Percentiles rank a stretch among this genome's conserved stretches.
Evolutionary conservation across 257 asterid species (phyloP).

Genomic region (Penstemon davidsonii): DNA sequence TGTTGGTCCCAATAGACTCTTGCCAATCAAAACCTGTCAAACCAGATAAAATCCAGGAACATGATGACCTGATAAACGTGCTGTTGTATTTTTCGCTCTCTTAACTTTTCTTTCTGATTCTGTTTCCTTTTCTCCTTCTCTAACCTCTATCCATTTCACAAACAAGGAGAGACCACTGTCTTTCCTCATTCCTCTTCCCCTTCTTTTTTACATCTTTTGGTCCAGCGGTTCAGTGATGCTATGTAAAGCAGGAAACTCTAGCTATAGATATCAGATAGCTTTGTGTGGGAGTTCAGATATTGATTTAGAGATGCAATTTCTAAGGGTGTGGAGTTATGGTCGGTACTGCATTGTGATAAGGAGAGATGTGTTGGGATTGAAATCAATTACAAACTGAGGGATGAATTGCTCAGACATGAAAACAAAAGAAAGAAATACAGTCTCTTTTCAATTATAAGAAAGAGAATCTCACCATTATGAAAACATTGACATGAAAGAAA

Average conservation of each 20-base stretch:
- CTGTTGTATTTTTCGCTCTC: neutral
- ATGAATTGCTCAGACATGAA: neutral
- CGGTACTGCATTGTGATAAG: conserved; percentile 6
- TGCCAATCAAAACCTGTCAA: neutral
- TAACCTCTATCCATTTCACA: conserved; percentile 1
- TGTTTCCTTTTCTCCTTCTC: neutral
- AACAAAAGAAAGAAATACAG: no score
- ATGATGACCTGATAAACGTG: conserved; percentile 4
- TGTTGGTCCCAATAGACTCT: neutral
- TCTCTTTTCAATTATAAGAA: neutral
- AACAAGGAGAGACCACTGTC: neutral
- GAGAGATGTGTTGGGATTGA: neutral
- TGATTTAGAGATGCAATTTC: neutral
- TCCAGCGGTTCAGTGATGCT: conserved; percentile 5
- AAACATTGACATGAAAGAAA: neutral
- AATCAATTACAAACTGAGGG: neutral
- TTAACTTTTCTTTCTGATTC: neutral
- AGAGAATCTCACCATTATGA: neutral
- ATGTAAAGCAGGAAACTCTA: conserved; percentile 4
- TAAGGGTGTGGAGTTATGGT: neutral
- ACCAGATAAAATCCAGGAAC: neutral
- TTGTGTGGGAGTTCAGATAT: conserved; percentile 1
- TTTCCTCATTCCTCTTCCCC: neutral
- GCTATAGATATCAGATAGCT: neutral
- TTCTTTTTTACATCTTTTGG: neutral